phyloP scores from a whole-genome alignment of 2,329 filamentous ascomycete species.

The Aspergillus sp. region DNA sequence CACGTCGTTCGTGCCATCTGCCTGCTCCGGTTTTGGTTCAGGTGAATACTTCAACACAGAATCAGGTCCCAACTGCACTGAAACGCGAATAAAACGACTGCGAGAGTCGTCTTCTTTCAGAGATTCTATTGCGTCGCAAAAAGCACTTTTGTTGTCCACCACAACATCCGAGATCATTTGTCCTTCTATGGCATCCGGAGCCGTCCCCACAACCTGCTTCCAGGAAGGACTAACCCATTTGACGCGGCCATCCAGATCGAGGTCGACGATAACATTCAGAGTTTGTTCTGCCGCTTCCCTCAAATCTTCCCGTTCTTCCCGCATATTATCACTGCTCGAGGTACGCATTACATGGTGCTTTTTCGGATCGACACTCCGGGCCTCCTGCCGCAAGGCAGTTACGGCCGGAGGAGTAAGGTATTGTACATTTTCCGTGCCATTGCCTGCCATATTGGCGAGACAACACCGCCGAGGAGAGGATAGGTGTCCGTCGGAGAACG shows the following conservation, averaged over 20 bases:
- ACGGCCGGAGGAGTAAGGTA: slow-evolving; percentile 47
- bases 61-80: slow-evolving; percentile 66
- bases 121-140: slow-evolving; percentile 78
- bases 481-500: slow-evolving; percentile 7
- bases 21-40: slow-evolving; percentile 23
- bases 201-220: slow-evolving; percentile 85
- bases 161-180: slow-evolving; percentile 78
- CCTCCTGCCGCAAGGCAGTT: slow-evolving; percentile 45
- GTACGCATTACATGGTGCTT: slow-evolving; percentile 56
- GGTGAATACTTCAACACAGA: slow-evolving; percentile 61
- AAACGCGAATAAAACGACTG: slow-evolving; percentile 85
- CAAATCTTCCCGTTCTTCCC: slow-evolving; percentile 88
- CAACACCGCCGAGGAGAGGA: slow-evolving; percentile 15
- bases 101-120: slow-evolving; percentile 92
- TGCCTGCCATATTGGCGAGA: slow-evolving; percentile 41
- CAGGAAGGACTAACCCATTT: slow-evolving; percentile 97
- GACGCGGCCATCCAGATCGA: slow-evolving; percentile 85
- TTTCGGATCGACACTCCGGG: slow-evolving; percentile 38
- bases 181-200: slow-evolving; percentile 70
- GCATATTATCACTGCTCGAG: slow-evolving; percentile 83
- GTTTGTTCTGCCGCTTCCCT: slow-evolving; percentile 96
- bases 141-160: slow-evolving; percentile 75
- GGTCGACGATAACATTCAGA: slow-evolving; percentile 91
- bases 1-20: slow-evolving; percentile 26
- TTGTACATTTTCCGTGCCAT: slow-evolving; percentile 37